A percentile compares a stretch with the other conserved stretches of the same genome.
Conservation (phyloP, 371 early-diverging fungal genomes). For the Mortierella sp. region DNA sequence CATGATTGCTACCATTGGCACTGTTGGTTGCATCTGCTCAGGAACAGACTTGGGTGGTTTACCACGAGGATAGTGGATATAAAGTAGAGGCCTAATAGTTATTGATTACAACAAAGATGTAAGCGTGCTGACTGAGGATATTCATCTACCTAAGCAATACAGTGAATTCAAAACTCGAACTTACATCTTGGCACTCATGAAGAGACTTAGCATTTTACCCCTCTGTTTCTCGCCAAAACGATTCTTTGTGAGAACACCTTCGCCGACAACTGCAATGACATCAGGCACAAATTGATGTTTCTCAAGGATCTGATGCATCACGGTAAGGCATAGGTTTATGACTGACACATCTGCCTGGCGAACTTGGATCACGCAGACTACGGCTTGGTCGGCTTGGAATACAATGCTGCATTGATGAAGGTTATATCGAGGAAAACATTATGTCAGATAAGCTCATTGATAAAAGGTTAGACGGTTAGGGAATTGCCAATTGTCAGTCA, state of each 20-base stretch:
- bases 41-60: slow-evolving; percentile 46
- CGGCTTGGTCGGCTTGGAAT: slow-evolving; percentile 66
- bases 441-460: not conserved
- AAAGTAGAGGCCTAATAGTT: slow-evolving; percentile 38
- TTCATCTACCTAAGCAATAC: not conserved
- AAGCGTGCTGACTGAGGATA: not conserved
- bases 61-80: slow-evolving; percentile 54
- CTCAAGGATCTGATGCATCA: slow-evolving; percentile 79
- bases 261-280: slow-evolving; percentile 75
- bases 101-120: not conserved
- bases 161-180: not conserved
- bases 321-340: slow-evolving; percentile 64
- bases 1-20: slow-evolving; percentile 32
- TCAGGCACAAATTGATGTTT: slow-evolving; percentile 81
- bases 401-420: slow-evolving; percentile 53
- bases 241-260: slow-evolving; percentile 71
- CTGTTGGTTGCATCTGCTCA: slow-evolving; percentile 48
- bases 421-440: not conserved
- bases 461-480: no score
- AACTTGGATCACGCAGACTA: slow-evolving; percentile 66
- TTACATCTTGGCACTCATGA: slow-evolving; percentile 57
- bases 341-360: slow-evolving; percentile 63
- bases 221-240: slow-evolving; percentile 72
- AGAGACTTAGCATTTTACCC: slow-evolving; percentile 60
- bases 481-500: not conserved